These are phyloP conservation scores for Poa annua DNA, from an alignment of 176 grass and related monocot species.

Conservation along the genomic window DNA sequence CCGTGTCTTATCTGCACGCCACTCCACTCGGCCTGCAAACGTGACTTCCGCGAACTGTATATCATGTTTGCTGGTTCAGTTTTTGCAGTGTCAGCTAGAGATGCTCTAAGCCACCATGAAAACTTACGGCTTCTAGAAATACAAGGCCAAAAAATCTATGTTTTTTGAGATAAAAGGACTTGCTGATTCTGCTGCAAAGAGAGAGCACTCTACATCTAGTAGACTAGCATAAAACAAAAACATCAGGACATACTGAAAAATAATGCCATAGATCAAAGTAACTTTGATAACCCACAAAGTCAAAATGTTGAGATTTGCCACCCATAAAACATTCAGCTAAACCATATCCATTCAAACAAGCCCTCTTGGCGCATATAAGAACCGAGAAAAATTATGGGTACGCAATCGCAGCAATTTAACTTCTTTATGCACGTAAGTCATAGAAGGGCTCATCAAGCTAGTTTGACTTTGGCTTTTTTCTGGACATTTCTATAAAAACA, in stretches of 20 bases:
- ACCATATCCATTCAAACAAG: constrained; percentile 1
- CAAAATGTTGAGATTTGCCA: background rate
- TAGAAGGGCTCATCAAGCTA: constrained; percentile 2
- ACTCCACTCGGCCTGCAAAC: too few species aligned
- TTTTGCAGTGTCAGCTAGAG: too few species aligned
- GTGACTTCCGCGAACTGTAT: too few species aligned
- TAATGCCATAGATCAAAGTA: background rate
- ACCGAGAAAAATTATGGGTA: constrained; percentile 7
- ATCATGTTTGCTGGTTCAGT: too few species aligned
- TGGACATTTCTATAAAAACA: background rate
- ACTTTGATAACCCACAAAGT: constrained; percentile 1
- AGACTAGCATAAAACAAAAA: constrained; percentile 24
- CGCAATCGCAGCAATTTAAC: background rate
- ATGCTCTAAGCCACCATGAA: constrained; percentile 17
- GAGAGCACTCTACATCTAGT: constrained; percentile 1
- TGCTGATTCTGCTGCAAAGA: background rate
- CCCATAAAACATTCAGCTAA: background rate
- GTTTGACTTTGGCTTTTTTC: background rate
- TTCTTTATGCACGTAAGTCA: background rate
- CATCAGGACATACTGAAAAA: constrained; percentile 6
- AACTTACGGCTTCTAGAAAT: background rate
- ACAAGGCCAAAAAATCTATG: background rate
- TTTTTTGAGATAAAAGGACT: background rate
- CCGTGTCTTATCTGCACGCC: too few species aligned
- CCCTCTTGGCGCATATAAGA: background rate